These are phyloP conservation scores for Ceratobasidium papillatum DNA, from an alignment of 1,284 basidiomycete genomes.

Conservation along the genomic window DNA sequence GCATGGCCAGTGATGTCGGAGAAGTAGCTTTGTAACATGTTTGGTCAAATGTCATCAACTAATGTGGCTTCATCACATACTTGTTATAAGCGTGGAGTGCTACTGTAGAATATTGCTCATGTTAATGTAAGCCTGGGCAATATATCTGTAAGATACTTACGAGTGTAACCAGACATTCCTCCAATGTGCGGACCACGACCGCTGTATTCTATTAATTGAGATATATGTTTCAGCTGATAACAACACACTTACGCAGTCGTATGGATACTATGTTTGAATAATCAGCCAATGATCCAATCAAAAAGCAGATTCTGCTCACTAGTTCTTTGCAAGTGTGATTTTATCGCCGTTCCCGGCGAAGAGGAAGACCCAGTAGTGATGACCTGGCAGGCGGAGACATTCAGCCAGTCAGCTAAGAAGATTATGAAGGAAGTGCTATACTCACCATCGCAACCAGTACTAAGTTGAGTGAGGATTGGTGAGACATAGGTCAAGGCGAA, in stretches of 20 bases:
- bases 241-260: not conserved
- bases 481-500: not conserved
- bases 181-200: constrained; percentile 39
- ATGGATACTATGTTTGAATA: not conserved
- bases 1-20: constrained; percentile 23
- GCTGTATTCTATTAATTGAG: not conserved
- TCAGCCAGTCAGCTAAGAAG: not conserved
- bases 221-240: not conserved
- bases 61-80: not conserved
- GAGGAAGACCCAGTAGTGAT: constrained; percentile 27
- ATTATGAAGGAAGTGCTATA: not conserved
- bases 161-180: constrained; percentile 20
- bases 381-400: not conserved
- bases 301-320: constrained; percentile 1
- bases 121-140: not conserved
- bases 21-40: constrained; percentile 8
- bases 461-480: not conserved
- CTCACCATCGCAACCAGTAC: constrained; percentile 17
- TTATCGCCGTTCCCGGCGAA: constrained; percentile 19
- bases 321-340: constrained; percentile 34
- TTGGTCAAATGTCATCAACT: not conserved
- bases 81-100: constrained; percentile 32
- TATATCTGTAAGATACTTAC: constrained; percentile 1
- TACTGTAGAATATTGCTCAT: not conserved
- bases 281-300: not conserved